phyloP scores from a whole-genome alignment of 805 yeast genomes.

The Soucietia sequanensis region DNA sequence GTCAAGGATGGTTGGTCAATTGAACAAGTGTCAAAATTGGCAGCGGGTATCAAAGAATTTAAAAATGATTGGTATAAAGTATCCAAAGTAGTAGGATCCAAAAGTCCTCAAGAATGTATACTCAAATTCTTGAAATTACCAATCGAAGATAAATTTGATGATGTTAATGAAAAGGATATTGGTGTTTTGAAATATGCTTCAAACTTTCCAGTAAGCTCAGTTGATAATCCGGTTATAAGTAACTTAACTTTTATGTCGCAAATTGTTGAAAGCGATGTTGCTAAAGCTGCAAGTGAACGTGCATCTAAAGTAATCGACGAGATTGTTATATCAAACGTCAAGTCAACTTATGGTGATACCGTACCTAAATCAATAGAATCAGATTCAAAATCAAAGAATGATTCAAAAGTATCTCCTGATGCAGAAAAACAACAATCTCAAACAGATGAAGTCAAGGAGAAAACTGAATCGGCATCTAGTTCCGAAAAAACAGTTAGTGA shows the following conservation, averaged over 20 bases:
- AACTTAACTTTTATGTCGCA: conserved; percentile 87
- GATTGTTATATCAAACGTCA: conserved; percentile 37
- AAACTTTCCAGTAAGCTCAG: conserved; percentile 77
- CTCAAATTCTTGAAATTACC: conserved; percentile 77
- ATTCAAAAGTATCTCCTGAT: conserved; percentile 8
- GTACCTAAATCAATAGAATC: conserved; percentile 4
- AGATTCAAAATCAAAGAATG: conserved; percentile 4
- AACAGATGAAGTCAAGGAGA: conserved; percentile 12
- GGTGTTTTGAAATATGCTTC: conserved; percentile 83
- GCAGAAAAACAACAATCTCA: conserved; percentile 10
- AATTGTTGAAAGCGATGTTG: conserved; percentile 82
- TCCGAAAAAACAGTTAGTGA: not conserved
- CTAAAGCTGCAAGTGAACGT: conserved; percentile 71
- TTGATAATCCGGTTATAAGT: conserved; percentile 91
- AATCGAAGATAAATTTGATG: conserved; percentile 71
- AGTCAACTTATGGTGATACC: conserved; percentile 23
- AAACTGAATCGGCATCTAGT: conserved; percentile 1
- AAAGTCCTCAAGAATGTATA: conserved; percentile 76
- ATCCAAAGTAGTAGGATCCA: conserved; percentile 62
- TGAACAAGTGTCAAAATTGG: conserved; percentile 56
- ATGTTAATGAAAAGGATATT: conserved; percentile 44
- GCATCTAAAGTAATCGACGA: conserved; percentile 55
- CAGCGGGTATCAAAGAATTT: conserved; percentile 60
- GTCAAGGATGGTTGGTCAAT: conserved; percentile 57
- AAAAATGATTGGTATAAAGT: conserved; percentile 80